Conservation (phyloP, 1,284 basidiomycete species). For the Chondrostereum purpureum region DNA sequence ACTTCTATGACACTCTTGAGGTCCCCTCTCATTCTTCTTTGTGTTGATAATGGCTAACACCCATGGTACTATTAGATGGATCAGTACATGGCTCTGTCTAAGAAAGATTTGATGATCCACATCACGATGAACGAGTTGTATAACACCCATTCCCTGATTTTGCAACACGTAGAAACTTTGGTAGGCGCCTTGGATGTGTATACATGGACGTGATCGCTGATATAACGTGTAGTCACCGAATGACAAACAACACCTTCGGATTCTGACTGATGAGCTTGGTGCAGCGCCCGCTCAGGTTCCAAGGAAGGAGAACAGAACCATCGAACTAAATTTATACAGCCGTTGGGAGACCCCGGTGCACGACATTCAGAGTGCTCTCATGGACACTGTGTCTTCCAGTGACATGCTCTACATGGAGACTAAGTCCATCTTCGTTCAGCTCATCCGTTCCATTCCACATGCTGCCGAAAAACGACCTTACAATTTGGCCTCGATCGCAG, state of each 20-base stretch:
- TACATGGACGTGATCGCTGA: no score
- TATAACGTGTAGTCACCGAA: conserved; percentile 79
- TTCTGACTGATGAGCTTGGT: conserved; percentile 93
- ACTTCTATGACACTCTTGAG: conserved; percentile 99
- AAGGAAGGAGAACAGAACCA: conserved; percentile 93
- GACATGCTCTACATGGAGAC: conserved; percentile 99
- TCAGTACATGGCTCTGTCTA: conserved; percentile 99
- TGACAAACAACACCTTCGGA: conserved; percentile 95
- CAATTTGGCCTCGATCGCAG: conserved; percentile 85
- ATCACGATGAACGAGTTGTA: conserved; percentile 99
- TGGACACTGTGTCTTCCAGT: conserved; percentile 95
- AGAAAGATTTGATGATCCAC: conserved; percentile 96
- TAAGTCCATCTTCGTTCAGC: conserved; percentile 98
- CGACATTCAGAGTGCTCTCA: conserved; percentile 92
- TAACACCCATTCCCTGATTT: conserved; percentile 92
- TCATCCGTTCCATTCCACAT: conserved; percentile 90
- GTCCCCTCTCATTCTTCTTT: conserved; percentile 30
- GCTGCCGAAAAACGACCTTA: conserved; percentile 82
- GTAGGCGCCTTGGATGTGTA: conserved; percentile 40
- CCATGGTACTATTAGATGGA: conserved; percentile 68
- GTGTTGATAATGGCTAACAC: conserved; percentile 3
- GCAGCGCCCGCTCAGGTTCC: conserved; percentile 90
- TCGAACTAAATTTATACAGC: conserved; percentile 90
- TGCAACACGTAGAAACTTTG: conserved; percentile 92
- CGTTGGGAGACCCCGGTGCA: conserved; percentile 99